phyloP scores from a whole-genome alignment of 441 rosid genomes.

The Cnidoscolus chayamansa region DNA sequence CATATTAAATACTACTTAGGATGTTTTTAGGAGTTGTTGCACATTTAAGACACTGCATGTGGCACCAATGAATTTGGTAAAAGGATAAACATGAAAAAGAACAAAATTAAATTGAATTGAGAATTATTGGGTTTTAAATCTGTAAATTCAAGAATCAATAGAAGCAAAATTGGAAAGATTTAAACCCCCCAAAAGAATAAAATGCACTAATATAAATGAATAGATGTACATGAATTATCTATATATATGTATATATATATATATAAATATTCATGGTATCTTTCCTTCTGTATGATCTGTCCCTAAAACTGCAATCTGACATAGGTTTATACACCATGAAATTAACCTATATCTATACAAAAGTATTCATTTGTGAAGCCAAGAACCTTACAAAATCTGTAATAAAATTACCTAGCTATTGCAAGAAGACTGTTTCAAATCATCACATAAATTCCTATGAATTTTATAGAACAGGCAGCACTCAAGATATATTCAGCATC shows the following conservation, averaged over 20 bases:
- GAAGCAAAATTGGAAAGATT: not conserved
- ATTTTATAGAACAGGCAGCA: conserved; percentile 2
- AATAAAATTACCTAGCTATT: conserved; percentile 19
- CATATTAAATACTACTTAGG: too few species aligned
- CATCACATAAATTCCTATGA: not conserved
- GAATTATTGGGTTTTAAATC: too few species aligned
- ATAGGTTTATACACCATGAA: conserved; percentile 28
- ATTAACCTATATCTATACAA: conserved; percentile 25
- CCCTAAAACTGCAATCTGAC: conserved; percentile 18
- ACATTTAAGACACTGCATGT: too few species aligned
- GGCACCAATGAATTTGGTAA: too few species aligned
- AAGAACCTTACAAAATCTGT: conserved; percentile 1
- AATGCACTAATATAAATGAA: conserved; percentile 18
- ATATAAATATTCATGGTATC: conserved; percentile 24
- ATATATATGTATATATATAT: too few species aligned
- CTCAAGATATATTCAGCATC: too few species aligned
- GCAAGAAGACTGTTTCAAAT: conserved; percentile 17
- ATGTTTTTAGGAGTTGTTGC: too few species aligned
- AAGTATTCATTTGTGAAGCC: conserved; percentile 13
- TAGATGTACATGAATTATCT: conserved; percentile 7
- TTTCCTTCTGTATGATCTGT: not conserved
- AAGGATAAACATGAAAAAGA: too few species aligned
- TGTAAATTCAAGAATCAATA: too few species aligned
- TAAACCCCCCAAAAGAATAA: conserved; percentile 19
- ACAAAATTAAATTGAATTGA: too few species aligned